These are phyloP conservation scores for Neurospora sp. DNA, from an alignment of 495 filamentous ascomycete species.

Conservation along the genomic window DNA sequence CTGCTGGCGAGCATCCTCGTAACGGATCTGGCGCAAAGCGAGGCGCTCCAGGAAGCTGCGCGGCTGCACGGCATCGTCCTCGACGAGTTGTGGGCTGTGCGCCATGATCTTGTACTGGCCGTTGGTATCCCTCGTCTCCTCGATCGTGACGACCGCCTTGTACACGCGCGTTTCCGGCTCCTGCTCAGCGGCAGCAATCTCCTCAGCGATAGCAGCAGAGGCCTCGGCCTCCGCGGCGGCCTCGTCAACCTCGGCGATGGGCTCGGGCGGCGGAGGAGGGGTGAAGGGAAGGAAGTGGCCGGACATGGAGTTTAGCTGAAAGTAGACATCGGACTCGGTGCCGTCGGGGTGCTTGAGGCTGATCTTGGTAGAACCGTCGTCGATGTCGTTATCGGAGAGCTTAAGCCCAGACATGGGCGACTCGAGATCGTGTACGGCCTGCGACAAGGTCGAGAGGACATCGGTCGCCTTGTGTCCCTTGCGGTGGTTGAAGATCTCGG, in stretches of 20 bases:
- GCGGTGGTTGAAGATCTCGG: slow-evolving; percentile 63
- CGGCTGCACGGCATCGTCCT: slow-evolving; percentile 27
- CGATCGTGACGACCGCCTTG: slow-evolving; percentile 72
- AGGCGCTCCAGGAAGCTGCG: slow-evolving; percentile 42
- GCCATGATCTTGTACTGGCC: slow-evolving; percentile 52
- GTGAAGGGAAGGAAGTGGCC: slow-evolving; percentile 64
- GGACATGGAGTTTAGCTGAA: slow-evolving; percentile 37
- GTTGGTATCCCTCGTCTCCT: slow-evolving; percentile 60
- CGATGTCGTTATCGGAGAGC: slow-evolving; percentile 18
- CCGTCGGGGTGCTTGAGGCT: slow-evolving; percentile 43
- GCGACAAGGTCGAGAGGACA: slow-evolving; percentile 69
- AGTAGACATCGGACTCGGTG: slow-evolving; percentile 30
- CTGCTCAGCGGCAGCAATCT: slow-evolving; percentile 26
- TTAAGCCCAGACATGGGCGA: slow-evolving; percentile 37
- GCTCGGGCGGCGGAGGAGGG: slow-evolving; percentile 63
- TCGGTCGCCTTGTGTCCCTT: slow-evolving; percentile 45
- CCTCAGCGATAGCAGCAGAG: slow-evolving; percentile 16
- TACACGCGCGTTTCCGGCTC: slow-evolving; percentile 49
- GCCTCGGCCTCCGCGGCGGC: slow-evolving; percentile 25
- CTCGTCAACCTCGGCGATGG: slow-evolving; percentile 43
- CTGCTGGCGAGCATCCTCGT: slow-evolving; percentile 32
- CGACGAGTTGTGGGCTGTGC: slow-evolving; percentile 39
- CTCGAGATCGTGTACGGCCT: slow-evolving; percentile 63
- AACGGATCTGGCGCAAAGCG: slow-evolving; percentile 37
- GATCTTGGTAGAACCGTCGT: slow-evolving; percentile 25